Evolutionary conservation across 768 basidiomycete species (phyloP).

Genomic region (Coprinopsis sp.): DNA sequence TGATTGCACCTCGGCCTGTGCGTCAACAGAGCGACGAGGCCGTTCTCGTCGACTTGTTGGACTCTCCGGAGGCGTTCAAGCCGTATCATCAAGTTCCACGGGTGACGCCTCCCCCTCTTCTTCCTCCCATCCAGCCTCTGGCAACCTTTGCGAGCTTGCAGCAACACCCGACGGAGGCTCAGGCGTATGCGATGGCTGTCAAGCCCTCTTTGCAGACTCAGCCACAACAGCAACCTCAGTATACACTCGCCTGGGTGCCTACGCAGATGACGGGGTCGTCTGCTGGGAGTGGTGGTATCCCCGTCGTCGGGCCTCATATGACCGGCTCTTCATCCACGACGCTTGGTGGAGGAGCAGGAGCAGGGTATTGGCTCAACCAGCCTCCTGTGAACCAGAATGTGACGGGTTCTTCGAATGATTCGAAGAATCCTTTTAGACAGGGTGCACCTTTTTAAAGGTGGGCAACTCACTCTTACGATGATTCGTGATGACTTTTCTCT

Average conservation of each 20-base stretch:
- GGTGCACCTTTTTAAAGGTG: neutral
- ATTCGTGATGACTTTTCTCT: neutral
- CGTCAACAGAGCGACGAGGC: too few species aligned
- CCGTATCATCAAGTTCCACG: neutral
- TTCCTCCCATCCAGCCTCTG: neutral
- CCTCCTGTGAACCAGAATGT: neutral
- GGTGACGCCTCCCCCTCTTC: neutral
- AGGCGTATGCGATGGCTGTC: conserved; percentile 4
- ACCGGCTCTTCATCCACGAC: neutral
- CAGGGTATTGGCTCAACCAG: conserved; percentile 3
- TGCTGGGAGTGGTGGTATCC: neutral
- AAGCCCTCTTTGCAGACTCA: neutral
- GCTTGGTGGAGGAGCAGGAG: neutral
- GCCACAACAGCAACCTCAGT: neutral
- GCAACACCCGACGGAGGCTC: conserved; percentile 8
- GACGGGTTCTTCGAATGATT: conserved; percentile 6
- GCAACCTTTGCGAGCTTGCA: neutral
- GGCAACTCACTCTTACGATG: too few species aligned
- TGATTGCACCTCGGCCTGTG: conserved; percentile 4
- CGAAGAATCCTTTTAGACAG: conserved; percentile 10
- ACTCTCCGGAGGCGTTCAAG: neutral
- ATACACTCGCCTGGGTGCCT: neutral
- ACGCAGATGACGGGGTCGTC: neutral
- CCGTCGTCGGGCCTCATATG: neutral
- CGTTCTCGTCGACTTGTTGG: neutral